Base-by-base conservation (phyloP, 148 eudicot species). In the Arbutus unedo region DNA sequence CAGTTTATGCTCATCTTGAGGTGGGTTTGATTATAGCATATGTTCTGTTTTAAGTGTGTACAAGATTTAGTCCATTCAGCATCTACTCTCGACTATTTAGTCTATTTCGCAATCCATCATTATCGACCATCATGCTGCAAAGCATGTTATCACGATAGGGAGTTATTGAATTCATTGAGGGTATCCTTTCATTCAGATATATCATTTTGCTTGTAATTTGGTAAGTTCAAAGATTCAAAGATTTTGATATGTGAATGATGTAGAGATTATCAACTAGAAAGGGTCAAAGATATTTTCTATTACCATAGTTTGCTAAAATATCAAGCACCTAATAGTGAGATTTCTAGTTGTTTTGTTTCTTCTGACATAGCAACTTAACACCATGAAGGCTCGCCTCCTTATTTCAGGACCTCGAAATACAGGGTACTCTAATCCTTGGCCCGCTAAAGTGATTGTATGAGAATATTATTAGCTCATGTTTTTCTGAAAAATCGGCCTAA, bases 1-100 rank as follows among this genome's bases (percentile, higher is more conserved):
- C 90, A 67, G 79, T 82, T 62, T 95, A 88, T 87, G 98, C 93
- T 11, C 88, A 77, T 80, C 85, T 92, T 70, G 91, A 90, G 95
- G 95, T 93, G 62, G 79, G 87, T 57, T 53, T 68, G 44, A 21
- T 49, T 23, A 38, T 21, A 62, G 50, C 7, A 6, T 48, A 55
- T 71, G 41, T 44, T 54, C 25, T 10, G 68, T 51, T 68, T 54
- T 19, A 9, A 41, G 43, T 56, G 0, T 16, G 43, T 38, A n/a
- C 23, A 18, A 41, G 8, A 41, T 3, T 11, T 9, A 25, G 5
- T 21, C 6, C 19, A 11, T 50, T 60, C 31, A 2, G 6, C 11
- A 50, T 18, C 43, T 5, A 60, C 49, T 45, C 71, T 66, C 43
- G 3, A 18, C 4, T 43, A 25, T 41, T 50, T 59, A 2, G 14